Percentiles rank a stretch among this genome's conserved stretches.
Evolutionary conservation across 2,329 filamentous ascomycete species (phyloP).

Genomic region (Daldinia sp.): DNA sequence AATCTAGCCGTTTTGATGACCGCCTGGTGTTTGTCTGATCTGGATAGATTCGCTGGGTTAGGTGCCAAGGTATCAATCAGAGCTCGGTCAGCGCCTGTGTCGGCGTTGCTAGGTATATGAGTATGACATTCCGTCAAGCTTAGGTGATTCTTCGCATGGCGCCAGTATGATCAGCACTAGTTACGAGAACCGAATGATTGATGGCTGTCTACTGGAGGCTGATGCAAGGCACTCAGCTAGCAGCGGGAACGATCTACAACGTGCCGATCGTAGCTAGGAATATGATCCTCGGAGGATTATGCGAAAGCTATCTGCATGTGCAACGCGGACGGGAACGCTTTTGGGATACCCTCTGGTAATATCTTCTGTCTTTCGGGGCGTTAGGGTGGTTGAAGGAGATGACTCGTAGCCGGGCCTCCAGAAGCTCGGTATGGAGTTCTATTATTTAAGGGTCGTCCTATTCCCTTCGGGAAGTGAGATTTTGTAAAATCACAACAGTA

Average conservation of each 20-base stretch:
- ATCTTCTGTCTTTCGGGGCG: background rate
- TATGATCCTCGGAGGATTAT: slow-evolving; percentile 12
- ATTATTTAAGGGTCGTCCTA: slow-evolving; percentile 11
- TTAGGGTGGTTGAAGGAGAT: slow-evolving; percentile 9
- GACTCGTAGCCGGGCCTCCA: background rate
- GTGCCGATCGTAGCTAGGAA: slow-evolving; percentile 12
- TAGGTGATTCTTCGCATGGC: background rate
- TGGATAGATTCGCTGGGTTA: background rate
- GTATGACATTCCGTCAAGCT: background rate
- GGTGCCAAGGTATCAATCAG: background rate
- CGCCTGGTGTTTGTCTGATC: background rate
- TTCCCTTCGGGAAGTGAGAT: background rate
- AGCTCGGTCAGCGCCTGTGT: background rate
- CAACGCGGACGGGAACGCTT: background rate
- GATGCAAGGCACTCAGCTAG: slow-evolving; percentile 9
- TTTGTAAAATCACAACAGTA: background rate
- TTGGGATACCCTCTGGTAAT: background rate
- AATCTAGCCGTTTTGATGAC: background rate
- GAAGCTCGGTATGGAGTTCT: background rate
- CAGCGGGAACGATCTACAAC: slow-evolving; percentile 21
- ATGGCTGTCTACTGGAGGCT: slow-evolving; percentile 2
- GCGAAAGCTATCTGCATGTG: slow-evolving; percentile 1
- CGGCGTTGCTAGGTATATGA: background rate
- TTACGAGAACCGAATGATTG: too few relatives aligned
- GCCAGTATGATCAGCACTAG: background rate